phyloP scores from a whole-genome alignment of 2,329 filamentous ascomycete genomes.

The Amphichorda felina region DNA sequence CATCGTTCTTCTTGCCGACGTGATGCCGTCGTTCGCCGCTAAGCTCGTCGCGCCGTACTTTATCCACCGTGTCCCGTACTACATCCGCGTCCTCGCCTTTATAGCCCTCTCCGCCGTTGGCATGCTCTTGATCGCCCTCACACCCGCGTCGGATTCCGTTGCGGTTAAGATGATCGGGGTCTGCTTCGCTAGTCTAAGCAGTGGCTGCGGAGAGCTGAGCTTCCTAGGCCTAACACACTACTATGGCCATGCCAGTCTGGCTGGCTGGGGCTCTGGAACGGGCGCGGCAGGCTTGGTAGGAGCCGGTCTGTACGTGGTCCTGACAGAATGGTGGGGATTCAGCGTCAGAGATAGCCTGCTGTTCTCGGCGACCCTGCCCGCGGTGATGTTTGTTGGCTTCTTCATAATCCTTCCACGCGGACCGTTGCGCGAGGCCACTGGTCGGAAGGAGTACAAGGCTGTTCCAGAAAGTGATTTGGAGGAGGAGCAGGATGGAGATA shows the following conservation, averaged over 20 bases:
- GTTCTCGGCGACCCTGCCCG: slow-evolving; percentile 66
- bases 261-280: slow-evolving; percentile 86
- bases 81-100: slow-evolving; percentile 60
- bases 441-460: slow-evolving; percentile 39
- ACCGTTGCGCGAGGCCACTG: slow-evolving; percentile 39
- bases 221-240: slow-evolving; percentile 88
- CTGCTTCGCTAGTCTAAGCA: slow-evolving; percentile 72
- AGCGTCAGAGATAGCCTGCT: slow-evolving; percentile 64
- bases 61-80: slow-evolving; percentile 79
- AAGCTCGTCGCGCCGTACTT: slow-evolving; percentile 90
- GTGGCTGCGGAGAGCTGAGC: slow-evolving; percentile 79
- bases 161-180: slow-evolving; percentile 71
- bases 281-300: slow-evolving; percentile 81
- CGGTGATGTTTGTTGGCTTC: slow-evolving; percentile 76
- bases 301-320: slow-evolving; percentile 74
- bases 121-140: slow-evolving; percentile 81
- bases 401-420: slow-evolving; percentile 66
- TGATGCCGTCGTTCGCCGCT: slow-evolving; percentile 77
- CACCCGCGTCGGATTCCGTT: slow-evolving; percentile 54
- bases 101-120: slow-evolving; percentile 65
- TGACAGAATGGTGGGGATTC: slow-evolving; percentile 71
- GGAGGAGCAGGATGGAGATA: slow-evolving; percentile 16
- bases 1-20: slow-evolving; percentile 84
- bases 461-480: slow-evolving; percentile 30
- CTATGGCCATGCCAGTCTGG: slow-evolving; percentile 78